Evolutionary conservation across 495 filamentous ascomycete genomes (phyloP), one percentile per base, ranked within the genome.

Genomic region (Lentithecium fluviatile): DNA sequence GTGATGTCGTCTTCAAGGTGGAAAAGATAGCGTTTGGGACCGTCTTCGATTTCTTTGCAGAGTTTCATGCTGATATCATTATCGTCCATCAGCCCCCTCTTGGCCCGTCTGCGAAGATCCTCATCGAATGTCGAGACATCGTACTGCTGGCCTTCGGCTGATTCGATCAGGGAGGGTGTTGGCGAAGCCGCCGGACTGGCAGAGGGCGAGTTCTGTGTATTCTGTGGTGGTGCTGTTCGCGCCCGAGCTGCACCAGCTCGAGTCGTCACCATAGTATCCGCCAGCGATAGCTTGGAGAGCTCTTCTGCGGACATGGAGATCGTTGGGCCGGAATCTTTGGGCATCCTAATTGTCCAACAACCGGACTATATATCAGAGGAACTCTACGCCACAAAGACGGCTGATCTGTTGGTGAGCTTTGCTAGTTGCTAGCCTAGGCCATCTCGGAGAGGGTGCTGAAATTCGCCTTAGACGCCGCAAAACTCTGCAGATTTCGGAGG

Each of bases 241-340:
- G 45, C 56, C 36, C 65, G 59, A 12, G 65, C 65, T 45, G 60
- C 60, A 56, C 58, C 38, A 25, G 65, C 65, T 36, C 65, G 53
- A 48, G 65, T 64, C 45, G 60, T 68, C 24, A 63, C 64, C 56
- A 68, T 63, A 13, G 47, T 64, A 23, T 68, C 60, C 20, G 45
- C 60, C 29, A 68, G 46, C n/a, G 55, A 56, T 10, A 68, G 60
- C 37, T 61, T 64, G 45, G 55, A 50, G 36, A 68, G 42, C 25
- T 52, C 56, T 60, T 68, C 65, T 25, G 60, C 60, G 40, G 65
- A 59, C 65, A 68, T 68, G 60, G 60, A 64, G 65, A 48, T 38
- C 7, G 51, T n/a, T 42, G 7, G 24, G 21, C 12, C 38, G 42
- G 56, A 25, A 34, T 26, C 10, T 48, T 13, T 45, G 15, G 47